These are phyloP conservation scores for Pichia insulana DNA, from an alignment of 805 yeast genomes.

Conservation along the genomic window DNA sequence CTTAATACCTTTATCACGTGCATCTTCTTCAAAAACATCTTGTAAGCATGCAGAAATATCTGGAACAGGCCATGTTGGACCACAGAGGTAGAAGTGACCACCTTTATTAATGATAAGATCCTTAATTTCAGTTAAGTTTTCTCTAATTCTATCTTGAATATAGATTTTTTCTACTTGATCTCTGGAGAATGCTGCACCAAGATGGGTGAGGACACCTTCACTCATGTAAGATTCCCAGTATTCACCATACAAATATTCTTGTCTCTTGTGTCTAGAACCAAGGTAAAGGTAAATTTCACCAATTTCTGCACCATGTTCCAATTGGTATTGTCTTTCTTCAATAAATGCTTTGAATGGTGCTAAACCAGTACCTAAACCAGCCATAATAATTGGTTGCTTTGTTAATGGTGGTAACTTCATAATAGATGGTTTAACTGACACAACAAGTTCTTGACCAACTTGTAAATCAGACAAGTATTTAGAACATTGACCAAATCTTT, in stretches of 20 bases:
- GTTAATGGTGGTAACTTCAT: constrained; percentile 90
- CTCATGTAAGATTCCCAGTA: constrained; percentile 93
- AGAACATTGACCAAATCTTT: constrained; percentile 90
- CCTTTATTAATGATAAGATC: constrained; percentile 69
- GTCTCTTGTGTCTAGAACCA: constrained; percentile 93
- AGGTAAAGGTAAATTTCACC: constrained; percentile 82
- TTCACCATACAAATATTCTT: constrained; percentile 94
- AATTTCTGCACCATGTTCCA: constrained; percentile 77
- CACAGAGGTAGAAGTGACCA: constrained; percentile 94
- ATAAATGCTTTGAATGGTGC: constrained; percentile 98
- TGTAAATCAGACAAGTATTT: constrained; percentile 73
- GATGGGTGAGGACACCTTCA: constrained; percentile 85
- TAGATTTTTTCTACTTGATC: constrained; percentile 93
- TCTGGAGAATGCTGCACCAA: constrained; percentile 97
- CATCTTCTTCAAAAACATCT: constrained; percentile 69
- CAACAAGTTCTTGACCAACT: constrained; percentile 81
- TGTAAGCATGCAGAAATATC: constrained; percentile 86
- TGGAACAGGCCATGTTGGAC: constrained; percentile 99
- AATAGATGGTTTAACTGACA: constrained; percentile 91
- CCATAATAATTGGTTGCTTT: constrained; percentile 87
- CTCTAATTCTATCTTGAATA: constrained; percentile 88
- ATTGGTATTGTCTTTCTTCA: constrained; percentile 92
- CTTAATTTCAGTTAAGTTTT: constrained; percentile 61
- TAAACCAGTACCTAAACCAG: constrained; percentile 95
- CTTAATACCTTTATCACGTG: constrained; percentile 53